A percentile compares a stretch with the other conserved stretches of the same genome.
These are phyloP conservation scores for Hypsizygus marmoreus DNA, from an alignment of 768 basidiomycete genomes.

Conservation along the genomic window DNA sequence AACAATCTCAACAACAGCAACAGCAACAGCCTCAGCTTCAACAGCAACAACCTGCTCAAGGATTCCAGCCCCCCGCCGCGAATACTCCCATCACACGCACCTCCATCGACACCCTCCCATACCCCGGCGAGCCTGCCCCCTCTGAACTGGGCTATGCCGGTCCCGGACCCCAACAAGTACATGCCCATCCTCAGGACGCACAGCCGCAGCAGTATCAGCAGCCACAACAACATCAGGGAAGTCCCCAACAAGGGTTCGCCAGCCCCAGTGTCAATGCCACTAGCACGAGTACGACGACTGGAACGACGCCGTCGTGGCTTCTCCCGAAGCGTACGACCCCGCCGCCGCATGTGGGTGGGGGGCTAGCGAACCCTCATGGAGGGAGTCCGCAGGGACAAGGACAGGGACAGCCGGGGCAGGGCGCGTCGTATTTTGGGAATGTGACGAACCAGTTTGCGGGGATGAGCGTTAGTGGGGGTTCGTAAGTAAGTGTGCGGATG, in stretches of 20 bases:
- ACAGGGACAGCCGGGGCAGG: not conserved
- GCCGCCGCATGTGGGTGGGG: slow-evolving; percentile 9
- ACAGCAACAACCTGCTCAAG: slow-evolving; percentile 6
- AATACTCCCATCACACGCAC: not conserved
- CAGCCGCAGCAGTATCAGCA: slow-evolving; percentile 13
- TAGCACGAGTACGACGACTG: slow-evolving; percentile 7
- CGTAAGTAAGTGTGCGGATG: not conserved
- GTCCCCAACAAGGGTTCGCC: slow-evolving; percentile 5
- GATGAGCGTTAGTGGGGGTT: slow-evolving; percentile 23
- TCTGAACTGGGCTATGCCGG: slow-evolving; percentile 12
- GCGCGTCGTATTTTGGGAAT: slow-evolving; percentile 15
- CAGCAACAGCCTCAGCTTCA: slow-evolving; percentile 16
- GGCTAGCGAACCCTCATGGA: slow-evolving; percentile 1
- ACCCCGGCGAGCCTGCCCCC: slow-evolving; percentile 20
- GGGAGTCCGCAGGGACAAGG: not conserved
- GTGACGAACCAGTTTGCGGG: slow-evolving; percentile 28
- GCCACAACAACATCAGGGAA: slow-evolving; percentile 7
- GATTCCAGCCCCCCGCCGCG: not conserved
- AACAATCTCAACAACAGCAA: slow-evolving; percentile 16
- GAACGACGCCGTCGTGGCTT: slow-evolving; percentile 45
- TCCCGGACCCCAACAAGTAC: slow-evolving; percentile 5
- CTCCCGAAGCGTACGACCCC: slow-evolving; percentile 34
- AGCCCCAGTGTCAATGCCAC: slow-evolving; percentile 14
- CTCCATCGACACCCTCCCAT: slow-evolving; percentile 15
- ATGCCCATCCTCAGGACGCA: slow-evolving; percentile 8